Conservation (phyloP, 2,329 filamentous ascomycete species). For the Fusarium sp. region DNA sequence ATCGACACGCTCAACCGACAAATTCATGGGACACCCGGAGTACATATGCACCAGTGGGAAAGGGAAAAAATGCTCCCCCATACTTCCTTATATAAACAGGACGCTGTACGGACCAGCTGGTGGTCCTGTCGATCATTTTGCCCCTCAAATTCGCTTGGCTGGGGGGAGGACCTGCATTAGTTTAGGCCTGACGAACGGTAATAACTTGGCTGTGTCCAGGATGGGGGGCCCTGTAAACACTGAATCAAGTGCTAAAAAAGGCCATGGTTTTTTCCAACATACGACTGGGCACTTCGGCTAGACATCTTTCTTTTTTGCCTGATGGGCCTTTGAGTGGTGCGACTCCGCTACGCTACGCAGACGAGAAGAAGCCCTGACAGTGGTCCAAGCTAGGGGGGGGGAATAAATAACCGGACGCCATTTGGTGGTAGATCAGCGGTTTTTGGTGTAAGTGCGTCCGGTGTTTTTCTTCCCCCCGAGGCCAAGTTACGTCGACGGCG, state of each 20-base stretch:
- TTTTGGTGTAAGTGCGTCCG: too few relatives aligned
- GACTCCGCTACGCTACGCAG: neutral
- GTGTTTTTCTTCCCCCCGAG: too few relatives aligned
- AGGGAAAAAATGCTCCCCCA: neutral
- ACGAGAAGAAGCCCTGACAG: neutral
- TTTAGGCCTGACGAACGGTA: neutral
- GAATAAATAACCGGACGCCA: too few relatives aligned
- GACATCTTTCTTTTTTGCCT: neutral
- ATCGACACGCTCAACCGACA: constrained; percentile 3
- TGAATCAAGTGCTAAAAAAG: too few relatives aligned
- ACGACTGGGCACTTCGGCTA: neutral
- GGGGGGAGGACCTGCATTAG: constrained; percentile 31
- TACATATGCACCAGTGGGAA: neutral
- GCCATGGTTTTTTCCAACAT: neutral
- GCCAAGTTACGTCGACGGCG: neutral
- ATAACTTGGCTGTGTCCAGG: neutral
- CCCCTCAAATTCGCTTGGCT: constrained; percentile 2
- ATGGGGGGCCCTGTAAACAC: neutral
- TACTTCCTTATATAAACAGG: constrained; percentile 35
- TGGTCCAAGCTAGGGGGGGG: neutral
- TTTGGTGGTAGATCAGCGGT: too few relatives aligned
- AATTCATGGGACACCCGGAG: neutral
- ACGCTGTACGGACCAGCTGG: neutral
- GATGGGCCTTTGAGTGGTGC: constrained; percentile 8
- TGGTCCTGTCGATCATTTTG: constrained; percentile 32